phyloP scores from a whole-genome alignment of 768 basidiomycete species.

The Obba rivulosa region DNA sequence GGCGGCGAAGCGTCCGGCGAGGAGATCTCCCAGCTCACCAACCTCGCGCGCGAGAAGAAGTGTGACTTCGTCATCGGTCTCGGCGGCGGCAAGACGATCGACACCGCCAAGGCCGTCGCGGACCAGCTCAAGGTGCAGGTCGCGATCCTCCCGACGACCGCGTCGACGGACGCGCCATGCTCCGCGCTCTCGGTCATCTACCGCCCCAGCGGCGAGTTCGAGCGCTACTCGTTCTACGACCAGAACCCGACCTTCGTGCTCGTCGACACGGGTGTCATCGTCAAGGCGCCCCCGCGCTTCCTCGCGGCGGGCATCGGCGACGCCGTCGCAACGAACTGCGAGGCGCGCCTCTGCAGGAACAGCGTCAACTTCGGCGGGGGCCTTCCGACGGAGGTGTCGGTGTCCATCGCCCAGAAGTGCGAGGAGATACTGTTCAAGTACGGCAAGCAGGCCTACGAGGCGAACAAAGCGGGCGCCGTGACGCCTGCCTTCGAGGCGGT shows the following conservation, averaged over 20 bases:
- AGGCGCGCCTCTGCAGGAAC: constrained; percentile 19
- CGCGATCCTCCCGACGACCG: constrained; percentile 26
- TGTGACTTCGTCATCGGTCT: constrained; percentile 27
- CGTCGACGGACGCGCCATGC: constrained; percentile 28
- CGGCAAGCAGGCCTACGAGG: constrained; percentile 25
- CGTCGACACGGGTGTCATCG: constrained; percentile 27
- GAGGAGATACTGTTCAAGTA: constrained; percentile 29
- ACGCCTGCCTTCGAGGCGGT: constrained; percentile 28
- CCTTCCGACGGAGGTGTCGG: constrained; percentile 24
- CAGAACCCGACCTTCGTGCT: constrained; percentile 24
- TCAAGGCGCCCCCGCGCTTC: constrained; percentile 24
- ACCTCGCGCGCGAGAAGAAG: constrained; percentile 10
- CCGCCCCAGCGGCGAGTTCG: constrained; percentile 23
- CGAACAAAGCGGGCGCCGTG: constrained; percentile 22
- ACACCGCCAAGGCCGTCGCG: constrained; percentile 24
- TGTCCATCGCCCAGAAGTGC: constrained; percentile 25
- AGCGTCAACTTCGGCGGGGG: constrained; percentile 26
- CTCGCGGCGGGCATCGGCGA: constrained; percentile 27
- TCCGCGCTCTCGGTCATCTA: constrained; percentile 30
- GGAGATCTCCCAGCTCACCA: constrained; percentile 21
- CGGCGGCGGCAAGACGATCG: constrained; percentile 28
- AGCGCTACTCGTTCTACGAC: constrained; percentile 24
- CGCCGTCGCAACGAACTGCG: constrained; percentile 28
- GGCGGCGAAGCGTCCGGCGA: constrained; percentile 25
- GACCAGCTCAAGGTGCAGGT: constrained; percentile 21